These are phyloP conservation scores for Trypanosoma theileri DNA, from an alignment of 208 protist genomes.

Conservation along the genomic window DNA sequence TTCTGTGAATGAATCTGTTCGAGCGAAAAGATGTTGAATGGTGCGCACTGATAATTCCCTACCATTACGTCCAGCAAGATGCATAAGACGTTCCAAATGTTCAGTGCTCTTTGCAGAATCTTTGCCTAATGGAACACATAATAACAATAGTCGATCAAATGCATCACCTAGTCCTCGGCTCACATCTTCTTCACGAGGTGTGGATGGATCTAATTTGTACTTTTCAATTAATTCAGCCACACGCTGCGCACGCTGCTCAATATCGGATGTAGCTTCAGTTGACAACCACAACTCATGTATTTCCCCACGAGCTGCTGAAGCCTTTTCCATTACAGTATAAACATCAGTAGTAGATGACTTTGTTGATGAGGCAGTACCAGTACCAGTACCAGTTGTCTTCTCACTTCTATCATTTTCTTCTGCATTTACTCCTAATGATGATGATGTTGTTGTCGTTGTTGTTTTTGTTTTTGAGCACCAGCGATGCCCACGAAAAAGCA, in stretches of 20 bases:
- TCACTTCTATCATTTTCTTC: not conserved
- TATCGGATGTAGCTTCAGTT: conserved; percentile 12
- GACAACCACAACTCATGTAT: conserved; percentile 72
- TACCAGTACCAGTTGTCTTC: conserved; percentile 3
- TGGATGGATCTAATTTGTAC: conserved; percentile 57
- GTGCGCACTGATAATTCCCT: conserved; percentile 76
- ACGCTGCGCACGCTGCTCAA: conserved; percentile 8
- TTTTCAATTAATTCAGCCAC: conserved; percentile 39
- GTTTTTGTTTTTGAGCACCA: conserved; percentile 4
- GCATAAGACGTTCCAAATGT: conserved; percentile 61
- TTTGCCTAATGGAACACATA: conserved; percentile 65
- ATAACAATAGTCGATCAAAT: conserved; percentile 78
- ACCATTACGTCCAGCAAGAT: conserved; percentile 54
- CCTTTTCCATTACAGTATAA: conserved; percentile 58
- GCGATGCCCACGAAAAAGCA: not conserved
- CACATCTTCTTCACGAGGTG: conserved; percentile 74
- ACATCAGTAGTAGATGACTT: not conserved
- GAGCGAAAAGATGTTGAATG: conserved; percentile 88
- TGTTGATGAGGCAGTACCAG: conserved; percentile 2
- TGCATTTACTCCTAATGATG: not conserved
- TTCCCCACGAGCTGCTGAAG: conserved; percentile 63
- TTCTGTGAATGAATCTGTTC: conserved; percentile 71
- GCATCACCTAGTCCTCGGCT: conserved; percentile 81
- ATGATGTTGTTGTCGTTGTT: no score
- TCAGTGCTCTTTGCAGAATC: conserved; percentile 35